Percentiles rank a stretch among this genome's conserved stretches.
Evolutionary conservation across 2,329 filamentous ascomycete genomes (phyloP).

Genomic region (Sporothrix dimorphospora): DNA sequence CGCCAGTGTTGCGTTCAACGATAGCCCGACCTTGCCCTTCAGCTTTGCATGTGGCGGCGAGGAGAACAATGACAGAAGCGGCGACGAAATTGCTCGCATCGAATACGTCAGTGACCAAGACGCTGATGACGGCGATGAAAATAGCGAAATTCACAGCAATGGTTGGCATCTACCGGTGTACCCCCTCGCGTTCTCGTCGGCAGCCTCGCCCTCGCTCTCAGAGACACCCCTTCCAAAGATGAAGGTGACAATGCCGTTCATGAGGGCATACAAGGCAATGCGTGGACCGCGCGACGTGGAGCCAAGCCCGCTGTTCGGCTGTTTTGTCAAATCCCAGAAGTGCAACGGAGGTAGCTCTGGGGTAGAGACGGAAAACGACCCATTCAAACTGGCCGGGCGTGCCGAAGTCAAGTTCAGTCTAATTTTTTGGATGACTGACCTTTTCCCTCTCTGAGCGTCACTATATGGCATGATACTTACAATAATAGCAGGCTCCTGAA

Average conservation of each 20-base stretch:
- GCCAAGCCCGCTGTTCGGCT: constrained; percentile 38
- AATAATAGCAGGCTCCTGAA: constrained; percentile 25
- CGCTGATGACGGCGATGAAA: not conserved
- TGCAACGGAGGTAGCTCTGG: constrained; percentile 34
- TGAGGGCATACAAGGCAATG: constrained; percentile 43
- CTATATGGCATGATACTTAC: not conserved
- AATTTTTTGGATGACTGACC: not conserved
- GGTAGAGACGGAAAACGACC: constrained; percentile 23
- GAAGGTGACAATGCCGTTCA: constrained; percentile 31
- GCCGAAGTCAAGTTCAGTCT: constrained; percentile 29
- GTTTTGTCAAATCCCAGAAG: not conserved
- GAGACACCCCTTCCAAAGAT: constrained; percentile 10
- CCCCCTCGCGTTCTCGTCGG: not conserved
- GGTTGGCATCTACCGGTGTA: not conserved
- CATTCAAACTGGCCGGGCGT: not conserved
- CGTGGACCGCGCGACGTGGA: constrained; percentile 37
- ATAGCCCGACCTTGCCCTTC: not conserved
- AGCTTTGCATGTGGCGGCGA: not conserved
- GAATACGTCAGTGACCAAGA: not conserved
- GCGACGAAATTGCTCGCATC: not conserved
- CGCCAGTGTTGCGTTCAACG: not conserved
- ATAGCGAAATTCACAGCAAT: not conserved
- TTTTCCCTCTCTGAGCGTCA: not conserved
- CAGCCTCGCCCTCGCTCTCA: not conserved
- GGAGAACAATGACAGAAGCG: not conserved